Evolutionary conservation across 2,329 filamentous ascomycete genomes (phyloP).

Genomic region (Aspergillus proliferans): DNA sequence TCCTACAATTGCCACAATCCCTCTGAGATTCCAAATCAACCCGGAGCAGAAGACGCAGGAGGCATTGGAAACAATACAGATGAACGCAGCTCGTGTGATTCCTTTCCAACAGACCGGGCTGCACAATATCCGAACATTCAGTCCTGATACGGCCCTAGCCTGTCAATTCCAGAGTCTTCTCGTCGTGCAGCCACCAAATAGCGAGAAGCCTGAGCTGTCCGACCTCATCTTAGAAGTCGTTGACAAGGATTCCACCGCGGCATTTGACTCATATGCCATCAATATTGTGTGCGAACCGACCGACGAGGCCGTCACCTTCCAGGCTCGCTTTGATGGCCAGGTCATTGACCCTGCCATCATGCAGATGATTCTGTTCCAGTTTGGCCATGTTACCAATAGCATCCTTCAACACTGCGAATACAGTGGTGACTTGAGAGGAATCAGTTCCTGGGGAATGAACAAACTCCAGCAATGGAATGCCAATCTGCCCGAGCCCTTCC

Average conservation of each 20-base stretch:
- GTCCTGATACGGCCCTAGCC: constrained; percentile 33
- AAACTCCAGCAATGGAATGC: constrained; percentile 12
- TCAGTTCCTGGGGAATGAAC: neutral
- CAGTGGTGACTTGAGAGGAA: neutral
- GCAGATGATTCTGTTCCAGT: neutral
- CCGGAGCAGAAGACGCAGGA: constrained; percentile 39
- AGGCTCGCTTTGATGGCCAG: neutral
- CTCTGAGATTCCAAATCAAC: constrained; percentile 28
- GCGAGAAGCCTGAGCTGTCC: neutral
- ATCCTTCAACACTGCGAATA: neutral
- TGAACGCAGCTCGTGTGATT: constrained; percentile 47
- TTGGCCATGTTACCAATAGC: constrained; percentile 2
- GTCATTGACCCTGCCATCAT: neutral
- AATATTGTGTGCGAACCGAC: neutral
- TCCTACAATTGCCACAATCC: constrained; percentile 36
- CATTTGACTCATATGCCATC: constrained; percentile 19
- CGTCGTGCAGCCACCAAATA: constrained; percentile 18
- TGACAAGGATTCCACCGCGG: constrained; percentile 40
- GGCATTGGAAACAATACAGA: neutral
- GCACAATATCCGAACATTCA: constrained; percentile 44
- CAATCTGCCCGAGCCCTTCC: constrained; percentile 1
- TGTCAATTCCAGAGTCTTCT: constrained; percentile 37
- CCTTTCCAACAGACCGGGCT: constrained; percentile 53
- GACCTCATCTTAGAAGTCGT: constrained; percentile 25
- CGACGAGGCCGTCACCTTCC: neutral